Conservation (phyloP, 495 filamentous ascomycete genomes). For the Antarctomyces pellizariae region DNA sequence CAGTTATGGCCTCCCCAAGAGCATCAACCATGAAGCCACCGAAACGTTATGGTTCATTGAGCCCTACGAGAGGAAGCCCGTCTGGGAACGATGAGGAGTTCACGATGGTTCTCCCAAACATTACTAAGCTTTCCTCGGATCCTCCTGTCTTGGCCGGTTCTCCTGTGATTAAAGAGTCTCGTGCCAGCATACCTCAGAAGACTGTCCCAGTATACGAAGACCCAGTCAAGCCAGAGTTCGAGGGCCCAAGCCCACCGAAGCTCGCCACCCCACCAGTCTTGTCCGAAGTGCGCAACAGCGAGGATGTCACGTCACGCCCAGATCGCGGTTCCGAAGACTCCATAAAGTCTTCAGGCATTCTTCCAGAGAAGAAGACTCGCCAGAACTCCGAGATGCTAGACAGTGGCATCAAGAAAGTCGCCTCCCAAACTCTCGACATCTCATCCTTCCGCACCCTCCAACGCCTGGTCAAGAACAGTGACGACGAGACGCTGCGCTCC, state of each 20-base stretch:
- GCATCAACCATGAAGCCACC: too few species aligned
- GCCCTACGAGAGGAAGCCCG: too few species aligned
- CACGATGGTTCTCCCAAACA: constrained; percentile 21
- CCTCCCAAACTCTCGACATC: constrained; percentile 48
- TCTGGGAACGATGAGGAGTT: constrained; percentile 24
- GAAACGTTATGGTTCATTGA: too few species aligned
- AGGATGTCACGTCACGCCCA: constrained; percentile 19
- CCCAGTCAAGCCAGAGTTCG: constrained; percentile 25
- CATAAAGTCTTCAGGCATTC: constrained; percentile 10
- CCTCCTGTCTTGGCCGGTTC: too few species aligned
- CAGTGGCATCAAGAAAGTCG: constrained; percentile 55
- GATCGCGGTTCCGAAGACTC: constrained; percentile 8
- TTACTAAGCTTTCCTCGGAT: constrained; percentile 15
- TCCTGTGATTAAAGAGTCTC: constrained; percentile 1
- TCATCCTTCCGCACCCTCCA: constrained; percentile 79
- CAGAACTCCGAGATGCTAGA: constrained; percentile 34
- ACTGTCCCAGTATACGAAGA: constrained; percentile 34
- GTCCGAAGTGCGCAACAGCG: constrained; percentile 27
- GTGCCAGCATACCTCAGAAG: constrained; percentile 17
- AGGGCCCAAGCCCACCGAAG: constrained; percentile 20
- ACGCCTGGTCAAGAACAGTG: constrained; percentile 50
- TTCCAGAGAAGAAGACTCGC: constrained; percentile 27
- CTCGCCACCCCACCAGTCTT: constrained; percentile 20
- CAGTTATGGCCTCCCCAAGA: too few species aligned
- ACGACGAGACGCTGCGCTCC: constrained; percentile 29